Conservation (phyloP, 257 asterid genomes). For the Leonotis leonurus region DNA sequence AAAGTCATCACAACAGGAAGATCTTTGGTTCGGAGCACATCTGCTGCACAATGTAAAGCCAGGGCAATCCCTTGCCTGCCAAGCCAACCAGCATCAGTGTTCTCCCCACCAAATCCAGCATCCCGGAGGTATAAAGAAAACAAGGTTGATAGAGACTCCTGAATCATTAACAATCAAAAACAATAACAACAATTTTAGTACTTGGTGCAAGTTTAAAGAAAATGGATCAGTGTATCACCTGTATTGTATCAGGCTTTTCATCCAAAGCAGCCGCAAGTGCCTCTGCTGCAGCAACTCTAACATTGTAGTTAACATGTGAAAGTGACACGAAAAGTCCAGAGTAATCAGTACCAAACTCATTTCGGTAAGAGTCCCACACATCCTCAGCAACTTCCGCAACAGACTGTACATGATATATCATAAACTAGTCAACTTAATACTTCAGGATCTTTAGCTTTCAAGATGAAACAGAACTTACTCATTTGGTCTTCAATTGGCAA, state of each 20-base stretch:
- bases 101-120: slow-evolving; percentile 50
- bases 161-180: slow-evolving; percentile 23
- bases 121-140: slow-evolving; percentile 83
- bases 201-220: neutral
- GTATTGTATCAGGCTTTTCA: slow-evolving; percentile 90
- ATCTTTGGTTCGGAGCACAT: slow-evolving; percentile 89
- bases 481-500: neutral
- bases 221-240: slow-evolving; percentile 35
- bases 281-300: slow-evolving; percentile 93
- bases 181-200: slow-evolving; percentile 12
- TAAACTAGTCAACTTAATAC: neutral
- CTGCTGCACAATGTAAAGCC: slow-evolving; percentile 78
- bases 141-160: slow-evolving; percentile 85
- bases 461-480: neutral
- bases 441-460: neutral
- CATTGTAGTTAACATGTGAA: slow-evolving; percentile 76
- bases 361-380: slow-evolving; percentile 86
- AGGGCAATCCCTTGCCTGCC: slow-evolving; percentile 96
- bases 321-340: slow-evolving; percentile 79
- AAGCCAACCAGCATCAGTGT: slow-evolving; percentile 71
- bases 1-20: slow-evolving; percentile 98
- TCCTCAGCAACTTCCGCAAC: slow-evolving; percentile 90
- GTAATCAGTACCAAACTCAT: slow-evolving; percentile 85
- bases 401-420: slow-evolving; percentile 37
- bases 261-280: slow-evolving; percentile 98